Conservation (phyloP, 83 land plant species). For the Diphasiastrum complanatum region DNA sequence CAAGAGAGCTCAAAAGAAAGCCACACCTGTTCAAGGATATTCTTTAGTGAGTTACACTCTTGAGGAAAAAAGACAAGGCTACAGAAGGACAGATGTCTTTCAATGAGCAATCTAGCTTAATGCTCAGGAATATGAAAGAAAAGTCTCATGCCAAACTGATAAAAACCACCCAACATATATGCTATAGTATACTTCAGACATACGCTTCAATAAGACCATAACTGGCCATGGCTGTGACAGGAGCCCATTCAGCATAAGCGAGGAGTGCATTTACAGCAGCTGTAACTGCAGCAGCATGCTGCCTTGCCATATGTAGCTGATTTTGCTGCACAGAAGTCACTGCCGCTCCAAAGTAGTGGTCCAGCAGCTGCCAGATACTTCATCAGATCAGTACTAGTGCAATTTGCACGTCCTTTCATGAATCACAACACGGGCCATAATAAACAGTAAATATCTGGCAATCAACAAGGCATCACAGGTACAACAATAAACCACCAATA, state of each 20-base stretch:
- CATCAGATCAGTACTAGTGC: neutral
- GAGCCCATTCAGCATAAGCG: constrained; percentile 43
- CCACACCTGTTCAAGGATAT: constrained; percentile 32
- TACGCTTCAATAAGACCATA: constrained; percentile 34
- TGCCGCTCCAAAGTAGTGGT: constrained; percentile 25
- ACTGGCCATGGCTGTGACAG: constrained; percentile 23
- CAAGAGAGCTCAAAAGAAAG: constrained; percentile 25
- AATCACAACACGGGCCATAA: neutral
- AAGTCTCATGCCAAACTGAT: neutral
- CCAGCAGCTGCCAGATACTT: constrained; percentile 23
- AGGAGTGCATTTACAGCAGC: constrained; percentile 30
- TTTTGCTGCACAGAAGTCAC: constrained; percentile 21
- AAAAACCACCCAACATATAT: neutral
- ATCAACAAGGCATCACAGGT: too few species aligned
- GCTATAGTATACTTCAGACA: neutral
- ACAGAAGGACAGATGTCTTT: neutral
- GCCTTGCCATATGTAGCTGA: constrained; percentile 26
- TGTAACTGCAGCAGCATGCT: constrained; percentile 36
- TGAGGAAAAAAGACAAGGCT: neutral
- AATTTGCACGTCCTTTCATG: too few species aligned
- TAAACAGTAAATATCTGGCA: constrained; percentile 1
- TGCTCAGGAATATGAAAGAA: neutral
- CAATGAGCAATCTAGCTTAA: too few species aligned
- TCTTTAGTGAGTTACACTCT: too few species aligned
- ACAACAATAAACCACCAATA: too few species aligned